Conservation (phyloP, 23 red algal genomes). For the Cyanidioschyzon merolae region DNA sequence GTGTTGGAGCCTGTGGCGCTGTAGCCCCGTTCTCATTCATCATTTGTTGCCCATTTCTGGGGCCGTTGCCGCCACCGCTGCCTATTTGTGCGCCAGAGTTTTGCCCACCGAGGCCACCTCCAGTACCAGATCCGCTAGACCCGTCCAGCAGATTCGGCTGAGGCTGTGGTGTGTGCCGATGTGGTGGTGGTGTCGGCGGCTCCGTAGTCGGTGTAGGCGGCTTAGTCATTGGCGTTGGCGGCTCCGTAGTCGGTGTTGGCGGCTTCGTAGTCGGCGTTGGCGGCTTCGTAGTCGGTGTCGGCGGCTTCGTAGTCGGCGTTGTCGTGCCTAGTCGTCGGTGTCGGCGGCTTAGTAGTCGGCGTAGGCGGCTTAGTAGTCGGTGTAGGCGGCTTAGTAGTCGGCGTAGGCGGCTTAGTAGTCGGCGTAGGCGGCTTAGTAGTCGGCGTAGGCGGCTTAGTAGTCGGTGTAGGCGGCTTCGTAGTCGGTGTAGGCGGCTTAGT, state of each 20-base stretch:
- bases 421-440: neutral
- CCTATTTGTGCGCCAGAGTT: too few relatives aligned
- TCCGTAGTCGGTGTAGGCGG: neutral
- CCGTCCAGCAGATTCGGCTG: too few relatives aligned
- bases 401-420: neutral
- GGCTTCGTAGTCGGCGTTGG: neutral
- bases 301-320: neutral
- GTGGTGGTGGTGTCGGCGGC: neutral
- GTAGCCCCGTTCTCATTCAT: too few relatives aligned
- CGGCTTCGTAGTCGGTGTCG: neutral
- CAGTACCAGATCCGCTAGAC: too few relatives aligned
- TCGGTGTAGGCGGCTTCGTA: neutral
- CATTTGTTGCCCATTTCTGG: too few relatives aligned
- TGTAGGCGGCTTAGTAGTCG: neutral
- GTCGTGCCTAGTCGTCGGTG: neutral
- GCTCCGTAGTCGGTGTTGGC: neutral
- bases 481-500: neutral
- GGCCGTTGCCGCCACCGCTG: too few relatives aligned
- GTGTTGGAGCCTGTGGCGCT: neutral
- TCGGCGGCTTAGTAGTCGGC: neutral
- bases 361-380: neutral
- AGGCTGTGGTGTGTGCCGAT: neutral
- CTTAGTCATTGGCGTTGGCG: neutral
- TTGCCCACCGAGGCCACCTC: too few relatives aligned
- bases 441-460: neutral